Base-by-base conservation (phyloP, 768 basidiomycete genomes). In the Tricholoma sp. region DNA sequence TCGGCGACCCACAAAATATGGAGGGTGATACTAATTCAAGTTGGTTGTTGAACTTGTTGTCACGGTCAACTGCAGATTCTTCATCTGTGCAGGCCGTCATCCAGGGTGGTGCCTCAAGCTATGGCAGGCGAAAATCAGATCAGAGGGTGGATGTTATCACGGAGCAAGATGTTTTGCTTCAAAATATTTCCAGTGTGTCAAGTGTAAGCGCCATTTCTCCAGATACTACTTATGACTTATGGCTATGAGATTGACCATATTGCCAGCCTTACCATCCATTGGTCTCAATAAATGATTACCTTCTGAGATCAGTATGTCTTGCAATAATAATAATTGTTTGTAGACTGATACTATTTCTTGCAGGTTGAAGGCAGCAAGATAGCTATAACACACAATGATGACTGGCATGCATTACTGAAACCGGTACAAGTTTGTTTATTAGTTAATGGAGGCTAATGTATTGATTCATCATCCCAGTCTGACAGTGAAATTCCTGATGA, bases 301-400 rank as follows among this genome's bases (percentile, higher is more conserved):
- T 60, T 32, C 56, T 64, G 48, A 45, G 55, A 29, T 33, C 52
- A 5, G 63, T 59, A 45, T 50, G 55, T 12, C 1, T 18, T 48
- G 20, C 24, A 13, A 11, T 47, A n/a, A n/a, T n/a, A n/a, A n/a
- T 37, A 37, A 11, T 4, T 42, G n/a, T n/a, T n/a, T n/a, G n/a
- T n/a, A n/a, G n/a, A n/a, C n/a, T 42, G 15, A 11, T 37, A 7
- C 41, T 4, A 28, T 6, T 12, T n/a, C 49, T 39, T n/a, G 12
- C 17, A 15, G 44, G 13, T 32, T 20, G 39, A 33, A 48, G 6
- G 12, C 59, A 57, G 50, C 42, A 28, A 15, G 39, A 50, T 61
- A 13, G 61, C 59, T 18, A 34, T 65, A 11, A 50, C 59, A 33
- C 59, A 63, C 34, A 62, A 65, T 50, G 60, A 63, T 33, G 60